These are phyloP conservation scores for Aspergillus taichungensis DNA, from an alignment of 495 filamentous ascomycete species.

Conservation along the genomic window DNA sequence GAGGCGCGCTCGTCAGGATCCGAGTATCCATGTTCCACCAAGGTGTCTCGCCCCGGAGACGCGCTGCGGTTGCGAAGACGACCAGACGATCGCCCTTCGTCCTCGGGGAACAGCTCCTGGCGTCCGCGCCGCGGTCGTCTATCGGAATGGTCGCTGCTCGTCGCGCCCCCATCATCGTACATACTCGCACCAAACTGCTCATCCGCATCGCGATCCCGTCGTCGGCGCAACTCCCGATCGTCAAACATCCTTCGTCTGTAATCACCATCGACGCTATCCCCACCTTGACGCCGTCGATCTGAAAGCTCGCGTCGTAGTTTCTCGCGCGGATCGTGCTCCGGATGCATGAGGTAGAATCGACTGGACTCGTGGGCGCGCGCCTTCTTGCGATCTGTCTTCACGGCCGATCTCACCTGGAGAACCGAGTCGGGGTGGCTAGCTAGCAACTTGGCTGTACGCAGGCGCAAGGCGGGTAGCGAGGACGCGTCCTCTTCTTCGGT, in stretches of 20 bases:
- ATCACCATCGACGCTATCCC: slow-evolving; percentile 51
- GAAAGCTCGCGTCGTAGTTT: slow-evolving; percentile 43
- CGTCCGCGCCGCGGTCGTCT: slow-evolving; percentile 19
- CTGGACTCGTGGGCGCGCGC: slow-evolving; percentile 68
- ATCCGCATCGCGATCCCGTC: slow-evolving; percentile 41
- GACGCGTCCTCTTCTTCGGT: slow-evolving; percentile 28
- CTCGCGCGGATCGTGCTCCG: slow-evolving; percentile 78
- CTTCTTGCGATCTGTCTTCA: slow-evolving; percentile 68
- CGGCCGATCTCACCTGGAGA: slow-evolving; percentile 65
- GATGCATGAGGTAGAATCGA: slow-evolving; percentile 84
- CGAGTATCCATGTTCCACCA: slow-evolving; percentile 46
- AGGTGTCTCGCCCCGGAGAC: slow-evolving; percentile 57
- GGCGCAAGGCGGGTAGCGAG: slow-evolving; percentile 36
- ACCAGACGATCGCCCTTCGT: slow-evolving; percentile 22
- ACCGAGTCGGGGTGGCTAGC: slow-evolving; percentile 56
- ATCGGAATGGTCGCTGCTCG: slow-evolving; percentile 20
- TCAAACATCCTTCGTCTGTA: slow-evolving; percentile 50
- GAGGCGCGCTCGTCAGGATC: slow-evolving; percentile 25
- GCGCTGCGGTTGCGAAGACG: slow-evolving; percentile 57
- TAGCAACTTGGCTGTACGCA: slow-evolving; percentile 55
- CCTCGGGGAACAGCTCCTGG: slow-evolving; percentile 46
- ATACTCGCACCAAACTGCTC: slow-evolving; percentile 60
- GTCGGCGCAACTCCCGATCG: slow-evolving; percentile 44
- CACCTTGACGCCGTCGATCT: slow-evolving; percentile 43
- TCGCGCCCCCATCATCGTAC: slow-evolving; percentile 55